A percentile compares a stretch with the other conserved stretches of the same genome.
phyloP scores from a whole-genome alignment of 2,329 filamentous ascomycete genomes.

The Karstenula rhodostoma region DNA sequence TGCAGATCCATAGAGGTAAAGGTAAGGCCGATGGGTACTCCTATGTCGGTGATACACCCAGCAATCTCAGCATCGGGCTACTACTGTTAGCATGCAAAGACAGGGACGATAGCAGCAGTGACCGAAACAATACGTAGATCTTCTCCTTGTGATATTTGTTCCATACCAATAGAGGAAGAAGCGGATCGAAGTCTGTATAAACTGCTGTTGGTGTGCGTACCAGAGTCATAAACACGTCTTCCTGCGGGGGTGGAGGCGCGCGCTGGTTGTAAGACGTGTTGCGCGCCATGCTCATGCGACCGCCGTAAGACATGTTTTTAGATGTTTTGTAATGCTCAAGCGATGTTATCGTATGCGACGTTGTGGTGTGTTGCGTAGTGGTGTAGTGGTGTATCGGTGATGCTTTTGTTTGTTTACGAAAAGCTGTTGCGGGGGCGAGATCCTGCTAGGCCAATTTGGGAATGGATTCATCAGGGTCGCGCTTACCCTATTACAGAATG shows the following conservation, averaged over 20 bases:
- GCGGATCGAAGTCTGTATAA: not conserved
- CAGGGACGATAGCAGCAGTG: not conserved
- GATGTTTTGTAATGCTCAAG: slow-evolving; percentile 9
- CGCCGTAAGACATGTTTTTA: slow-evolving; percentile 57
- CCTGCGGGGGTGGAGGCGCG: slow-evolving; percentile 52
- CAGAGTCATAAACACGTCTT: slow-evolving; percentile 61
- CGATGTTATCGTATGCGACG: slow-evolving; percentile 17
- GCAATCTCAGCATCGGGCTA: slow-evolving; percentile 82
- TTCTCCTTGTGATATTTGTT: not conserved
- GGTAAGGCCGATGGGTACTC: slow-evolving; percentile 88
- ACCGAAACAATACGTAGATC: not conserved
- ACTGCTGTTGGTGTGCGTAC: slow-evolving; percentile 39
- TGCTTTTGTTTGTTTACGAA: slow-evolving; percentile 21
- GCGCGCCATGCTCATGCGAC: slow-evolving; percentile 60
- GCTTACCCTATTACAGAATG: not conserved
- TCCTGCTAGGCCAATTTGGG: slow-evolving; percentile 1
- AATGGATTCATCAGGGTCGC: not conserved
- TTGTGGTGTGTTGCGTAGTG: slow-evolving; percentile 16
- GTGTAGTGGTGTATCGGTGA: slow-evolving; percentile 14
- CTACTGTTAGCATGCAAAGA: slow-evolving; percentile 25
- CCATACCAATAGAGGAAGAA: not conserved
- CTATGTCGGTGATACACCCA: slow-evolving; percentile 96
- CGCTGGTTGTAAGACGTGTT: slow-evolving; percentile 51
- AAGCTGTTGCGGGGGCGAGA: slow-evolving; percentile 19
- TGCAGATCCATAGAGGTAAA: slow-evolving; percentile 87